Base-by-base conservation (phyloP, 1,284 basidiomycete species). In the Sporisorium graminicola region DNA sequence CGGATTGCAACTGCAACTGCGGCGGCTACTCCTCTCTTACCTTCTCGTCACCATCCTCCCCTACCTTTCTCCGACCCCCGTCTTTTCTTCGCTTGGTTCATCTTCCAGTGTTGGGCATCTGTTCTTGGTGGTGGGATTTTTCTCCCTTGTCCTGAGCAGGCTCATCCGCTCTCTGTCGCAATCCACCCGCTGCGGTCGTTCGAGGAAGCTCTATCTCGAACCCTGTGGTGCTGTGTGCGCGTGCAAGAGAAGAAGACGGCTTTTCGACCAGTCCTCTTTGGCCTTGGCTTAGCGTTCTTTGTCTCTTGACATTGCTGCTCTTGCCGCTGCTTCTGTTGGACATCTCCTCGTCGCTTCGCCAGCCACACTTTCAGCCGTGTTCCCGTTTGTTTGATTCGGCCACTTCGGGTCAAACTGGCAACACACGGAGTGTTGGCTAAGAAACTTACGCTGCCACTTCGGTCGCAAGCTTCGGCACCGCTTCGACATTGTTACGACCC, bases 21-120 rank as follows among this genome's bases (percentile, higher is more conserved):
- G n/a, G n/a, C n/a, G n/a, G 35, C 27, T 37, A 27, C 46, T 24
- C 24, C 0, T 14, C 42, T 26, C 58, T 65, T 65, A 5, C 42
- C 59, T 59, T 65, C 65, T 65, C 61, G 47, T 65, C 71, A 74
- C 65, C 71, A 74, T 68, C 65, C 56, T 60, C 58, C 54, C 40
- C 27, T 43, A 35, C 29, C 49, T 57, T 58, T 44, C 22, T 22
- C 16, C 53, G 18, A 35, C 35, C 20, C 31, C 40, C 27, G 37
- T 24, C 18, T 26, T 44, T 47, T 60, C 24, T 62, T n/a, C 40
- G 27, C 60, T 74, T 64, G 60, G 65, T 65, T 67, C 59, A 46
- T 66, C 69, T 72, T 61, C 59, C 43, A 58, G 65, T 58, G 65
- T 52, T 64, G 58, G 65, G 65, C 18, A 31, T 59, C 54, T 67